These are phyloP conservation scores for Mycena epipterygia DNA, from an alignment of 768 basidiomycete genomes.

Conservation along the genomic window DNA sequence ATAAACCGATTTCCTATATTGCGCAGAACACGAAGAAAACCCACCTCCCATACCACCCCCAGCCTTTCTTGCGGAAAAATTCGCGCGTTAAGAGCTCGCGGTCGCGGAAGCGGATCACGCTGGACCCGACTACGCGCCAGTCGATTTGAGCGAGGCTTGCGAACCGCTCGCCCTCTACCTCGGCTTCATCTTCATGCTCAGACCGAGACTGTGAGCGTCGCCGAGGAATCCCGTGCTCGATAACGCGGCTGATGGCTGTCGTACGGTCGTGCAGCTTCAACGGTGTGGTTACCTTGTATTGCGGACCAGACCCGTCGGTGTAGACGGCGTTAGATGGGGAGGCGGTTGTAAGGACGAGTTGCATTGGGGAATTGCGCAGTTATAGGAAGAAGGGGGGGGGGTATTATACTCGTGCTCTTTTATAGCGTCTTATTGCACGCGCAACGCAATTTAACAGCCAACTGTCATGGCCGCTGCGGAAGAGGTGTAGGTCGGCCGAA, in stretches of 20 bases:
- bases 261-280: constrained; percentile 37
- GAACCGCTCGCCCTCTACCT: constrained; percentile 45
- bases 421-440: too few relatives aligned
- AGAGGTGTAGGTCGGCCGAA: too few relatives aligned
- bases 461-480: too few relatives aligned
- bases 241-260: constrained; percentile 17
- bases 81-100: constrained; percentile 40
- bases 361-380: constrained; percentile 21
- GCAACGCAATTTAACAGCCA: neutral
- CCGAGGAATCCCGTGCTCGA: constrained; percentile 14
- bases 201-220: neutral
- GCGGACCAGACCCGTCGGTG: constrained; percentile 38
- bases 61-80: constrained; percentile 43
- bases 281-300: constrained; percentile 40
- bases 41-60: constrained; percentile 40
- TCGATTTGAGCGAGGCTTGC: constrained; percentile 50
- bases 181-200: neutral
- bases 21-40: neutral
- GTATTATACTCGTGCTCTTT: too few relatives aligned
- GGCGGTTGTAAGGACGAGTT: constrained; percentile 39
- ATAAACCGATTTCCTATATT: neutral
- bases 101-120: constrained; percentile 46
- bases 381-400: neutral
- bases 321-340: constrained; percentile 38
- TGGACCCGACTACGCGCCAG: constrained; percentile 46